A percentile compares a stretch with the other conserved stretches of the same genome.
Conservation (phyloP, 176 grass and related monocot species). For the Eremochloa ophiuroides region DNA sequence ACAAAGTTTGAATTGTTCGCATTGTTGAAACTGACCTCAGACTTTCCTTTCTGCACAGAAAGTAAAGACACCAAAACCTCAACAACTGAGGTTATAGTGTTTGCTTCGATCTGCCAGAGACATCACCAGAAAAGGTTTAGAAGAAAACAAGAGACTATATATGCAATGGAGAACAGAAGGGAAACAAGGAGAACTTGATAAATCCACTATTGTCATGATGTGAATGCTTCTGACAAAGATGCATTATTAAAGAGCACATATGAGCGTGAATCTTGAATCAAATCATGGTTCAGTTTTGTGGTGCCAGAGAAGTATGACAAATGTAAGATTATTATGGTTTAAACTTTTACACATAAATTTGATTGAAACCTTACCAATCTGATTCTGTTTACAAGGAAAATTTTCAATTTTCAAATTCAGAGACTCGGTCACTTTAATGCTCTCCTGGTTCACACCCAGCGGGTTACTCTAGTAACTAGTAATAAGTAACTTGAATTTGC, state of each 20-base stretch:
- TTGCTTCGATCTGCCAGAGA: conserved; percentile 46
- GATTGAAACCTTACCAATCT: background rate
- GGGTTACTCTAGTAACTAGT: background rate
- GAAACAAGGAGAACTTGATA: background rate
- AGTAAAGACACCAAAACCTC: conserved; percentile 45
- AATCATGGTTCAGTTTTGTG: background rate
- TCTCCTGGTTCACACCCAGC: background rate
- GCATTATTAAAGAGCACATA: background rate
- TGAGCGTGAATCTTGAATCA: background rate
- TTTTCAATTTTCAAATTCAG: background rate
- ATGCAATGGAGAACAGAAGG: background rate
- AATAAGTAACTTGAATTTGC: background rate
- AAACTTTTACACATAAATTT: background rate
- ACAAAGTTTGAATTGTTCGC: background rate
- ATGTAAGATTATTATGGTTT: background rate
- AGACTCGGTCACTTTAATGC: background rate
- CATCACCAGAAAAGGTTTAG: background rate
- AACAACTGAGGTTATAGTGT: conserved; percentile 43
- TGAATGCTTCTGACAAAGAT: background rate
- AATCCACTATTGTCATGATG: background rate
- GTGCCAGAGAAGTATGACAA: background rate
- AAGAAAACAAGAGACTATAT: too few species aligned
- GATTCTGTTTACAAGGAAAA: background rate
- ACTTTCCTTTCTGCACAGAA: conserved; percentile 31
- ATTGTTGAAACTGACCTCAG: conserved; percentile 40